Evolutionary conservation across 2,329 filamentous ascomycete genomes (phyloP).

Genomic region (Exserohilum turcica): DNA sequence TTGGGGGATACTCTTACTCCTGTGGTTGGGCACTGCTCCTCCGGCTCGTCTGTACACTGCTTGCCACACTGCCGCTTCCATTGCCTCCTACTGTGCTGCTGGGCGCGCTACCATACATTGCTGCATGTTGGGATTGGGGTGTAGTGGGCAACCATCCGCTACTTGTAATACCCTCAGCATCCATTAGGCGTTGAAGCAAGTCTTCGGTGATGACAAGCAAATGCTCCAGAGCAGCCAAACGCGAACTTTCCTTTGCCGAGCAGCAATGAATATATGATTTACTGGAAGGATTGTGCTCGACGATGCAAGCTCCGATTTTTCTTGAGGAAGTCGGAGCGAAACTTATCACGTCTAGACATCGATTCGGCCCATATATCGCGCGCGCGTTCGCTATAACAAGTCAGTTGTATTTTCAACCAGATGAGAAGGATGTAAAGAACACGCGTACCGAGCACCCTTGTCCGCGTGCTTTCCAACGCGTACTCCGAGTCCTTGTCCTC

Average conservation of each 20-base stretch:
- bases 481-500: slow-evolving; percentile 43
- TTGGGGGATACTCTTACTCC: slow-evolving; percentile 24
- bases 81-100: slow-evolving; percentile 25
- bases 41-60: slow-evolving; percentile 28
- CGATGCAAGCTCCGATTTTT: slow-evolving; percentile 44
- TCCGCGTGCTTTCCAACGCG: slow-evolving; percentile 40
- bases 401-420: not conserved
- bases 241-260: slow-evolving; percentile 40
- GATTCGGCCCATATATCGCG: slow-evolving; percentile 44
- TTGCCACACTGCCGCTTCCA: slow-evolving; percentile 30
- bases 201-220: slow-evolving; percentile 46
- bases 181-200: slow-evolving; percentile 39
- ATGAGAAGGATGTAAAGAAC: not conserved
- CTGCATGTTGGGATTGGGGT: slow-evolving; percentile 41
- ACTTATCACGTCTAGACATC: slow-evolving; percentile 45
- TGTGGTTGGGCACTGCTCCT: slow-evolving; percentile 34
- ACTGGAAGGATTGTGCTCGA: slow-evolving; percentile 45
- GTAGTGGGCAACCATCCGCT: slow-evolving; percentile 45
- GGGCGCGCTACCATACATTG: slow-evolving; percentile 25
- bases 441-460: slow-evolving; percentile 39
- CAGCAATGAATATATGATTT: slow-evolving; percentile 44
- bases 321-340: slow-evolving; percentile 41
- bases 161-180: slow-evolving; percentile 41
- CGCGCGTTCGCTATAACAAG: slow-evolving; percentile 36
- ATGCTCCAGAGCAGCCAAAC: slow-evolving; percentile 41